These are phyloP conservation scores for Dactylellina sp. DNA, from an alignment of 2,329 filamentous ascomycete species.

Conservation along the genomic window DNA sequence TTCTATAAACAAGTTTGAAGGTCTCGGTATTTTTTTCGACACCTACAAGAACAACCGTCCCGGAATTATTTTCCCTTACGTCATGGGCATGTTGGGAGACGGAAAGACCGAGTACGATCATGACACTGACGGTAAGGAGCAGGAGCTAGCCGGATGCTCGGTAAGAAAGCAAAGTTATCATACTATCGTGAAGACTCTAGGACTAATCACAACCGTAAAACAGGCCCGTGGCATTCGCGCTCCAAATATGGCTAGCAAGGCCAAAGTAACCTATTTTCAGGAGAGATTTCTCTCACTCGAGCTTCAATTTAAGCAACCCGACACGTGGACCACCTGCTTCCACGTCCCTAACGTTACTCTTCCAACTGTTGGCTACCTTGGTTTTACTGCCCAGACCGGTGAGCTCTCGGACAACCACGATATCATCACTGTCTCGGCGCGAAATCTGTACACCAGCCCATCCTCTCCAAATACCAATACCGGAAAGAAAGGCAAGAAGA, in stretches of 20 bases:
- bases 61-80: constrained; percentile 93
- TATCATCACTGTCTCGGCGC: constrained; percentile 85
- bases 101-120: constrained; percentile 91
- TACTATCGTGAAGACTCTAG: neutral
- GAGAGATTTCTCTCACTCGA: constrained; percentile 92
- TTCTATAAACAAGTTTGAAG: constrained; percentile 87
- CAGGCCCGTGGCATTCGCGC: constrained; percentile 87
- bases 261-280: constrained; percentile 93
- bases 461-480: constrained; percentile 62
- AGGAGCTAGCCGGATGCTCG: constrained; percentile 93
- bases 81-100: constrained; percentile 98
- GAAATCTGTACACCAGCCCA: constrained; percentile 81
- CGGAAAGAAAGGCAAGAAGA: constrained; percentile 65
- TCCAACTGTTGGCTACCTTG: constrained; percentile 79
- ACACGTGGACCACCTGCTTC: constrained; percentile 91
- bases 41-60: constrained; percentile 99
- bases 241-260: constrained; percentile 81
- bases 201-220: constrained; percentile 53
- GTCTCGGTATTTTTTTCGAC: constrained; percentile 93
- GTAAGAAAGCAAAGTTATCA: constrained; percentile 64
- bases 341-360: constrained; percentile 78
- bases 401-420: constrained; percentile 95
- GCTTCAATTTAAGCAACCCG: constrained; percentile 91
- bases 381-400: constrained; percentile 88
- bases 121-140: constrained; percentile 90